Evolutionary conservation across 352 stramenopile genomes (phyloP), one percentile per base, ranked within the genome.

Genomic region (Lagenidium giganteum): DNA sequence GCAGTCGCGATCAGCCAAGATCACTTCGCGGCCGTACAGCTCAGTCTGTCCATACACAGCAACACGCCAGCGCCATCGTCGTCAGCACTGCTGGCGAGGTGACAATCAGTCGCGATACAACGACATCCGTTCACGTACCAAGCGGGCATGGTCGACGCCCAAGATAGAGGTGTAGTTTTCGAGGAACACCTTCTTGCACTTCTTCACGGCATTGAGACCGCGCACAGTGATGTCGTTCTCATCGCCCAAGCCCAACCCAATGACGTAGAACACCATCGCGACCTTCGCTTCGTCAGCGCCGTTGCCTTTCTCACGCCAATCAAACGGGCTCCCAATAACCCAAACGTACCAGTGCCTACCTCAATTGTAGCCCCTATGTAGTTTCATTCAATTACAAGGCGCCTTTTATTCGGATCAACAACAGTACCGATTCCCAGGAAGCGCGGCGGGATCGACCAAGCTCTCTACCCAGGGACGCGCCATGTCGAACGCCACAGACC

Each of bases 91-190:
- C 11, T n/a, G n/a, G n/a, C n/a, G n/a, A n/a, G n/a, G 35, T 18
- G 5, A 49, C 11, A 6, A 30, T 7, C 3, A 11, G 3, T 57
- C 51, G 38, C 43, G 18, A 38, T 55, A 24, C 17, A 32, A 40
- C 1, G 16, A 26, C 22, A 23, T 8, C 5, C 23, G 6, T 14
- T 16, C 13, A 57, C 67, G 49, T 63, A 92, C 87, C 51, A 97
- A 59, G 27, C 88, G 89, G 34, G 73, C 64, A 42, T 79, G 73
- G 36, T 96, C 76, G 30, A 88, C 72, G 45, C 93, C 92, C n/a
- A 99, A 67, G 23, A 99, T 77, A 12, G 91, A 98, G 24, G 97
- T 99, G 81, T 99, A 99, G 49, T 96, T 87, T 77, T 99, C 96
- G 30, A 99, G 67, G 59, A 97, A 98, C 12, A 99, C 77, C 42